These are phyloP conservation scores for Capsicum pubescens DNA, from an alignment of 257 asterid genomes.

Conservation along the genomic window DNA sequence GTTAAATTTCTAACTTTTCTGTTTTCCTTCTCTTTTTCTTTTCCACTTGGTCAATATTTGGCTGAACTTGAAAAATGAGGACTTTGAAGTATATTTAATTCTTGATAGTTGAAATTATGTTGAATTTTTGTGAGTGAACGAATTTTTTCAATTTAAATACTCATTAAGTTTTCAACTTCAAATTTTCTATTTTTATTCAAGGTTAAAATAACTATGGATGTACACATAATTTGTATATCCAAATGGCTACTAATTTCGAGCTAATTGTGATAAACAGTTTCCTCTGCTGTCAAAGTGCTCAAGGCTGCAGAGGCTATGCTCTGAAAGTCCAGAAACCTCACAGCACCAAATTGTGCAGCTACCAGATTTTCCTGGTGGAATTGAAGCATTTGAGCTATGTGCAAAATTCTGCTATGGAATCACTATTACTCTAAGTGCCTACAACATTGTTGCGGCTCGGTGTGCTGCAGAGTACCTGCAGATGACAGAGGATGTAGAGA, in stretches of 20 bases:
- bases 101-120: not conserved
- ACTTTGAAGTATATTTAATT: not conserved
- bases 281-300: conserved; percentile 83
- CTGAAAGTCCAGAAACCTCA: conserved; percentile 60
- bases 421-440: conserved; percentile 79
- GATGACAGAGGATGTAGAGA: conserved; percentile 88
- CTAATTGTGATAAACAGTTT: conserved; percentile 55
- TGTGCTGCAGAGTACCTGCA: conserved; percentile 87
- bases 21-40: not conserved
- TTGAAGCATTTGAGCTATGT: conserved; percentile 81
- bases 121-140: not conserved
- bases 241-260: not conserved
- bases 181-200: not conserved
- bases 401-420: conserved; percentile 96
- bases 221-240: not conserved
- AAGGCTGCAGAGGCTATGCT: conserved; percentile 64
- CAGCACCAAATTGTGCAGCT: conserved; percentile 62
- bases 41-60: not conserved
- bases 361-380: conserved; percentile 84
- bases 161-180: not conserved
- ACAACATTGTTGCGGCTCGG: conserved; percentile 71
- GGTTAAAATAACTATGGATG: not conserved
- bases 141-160: not conserved
- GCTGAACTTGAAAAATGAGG: not conserved
- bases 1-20: conserved; percentile 37